Percentiles rank a stretch among this genome's conserved stretches.
These are phyloP conservation scores for Samsoniella hepiali DNA, from an alignment of 2,329 filamentous ascomycete species.

Conservation along the genomic window DNA sequence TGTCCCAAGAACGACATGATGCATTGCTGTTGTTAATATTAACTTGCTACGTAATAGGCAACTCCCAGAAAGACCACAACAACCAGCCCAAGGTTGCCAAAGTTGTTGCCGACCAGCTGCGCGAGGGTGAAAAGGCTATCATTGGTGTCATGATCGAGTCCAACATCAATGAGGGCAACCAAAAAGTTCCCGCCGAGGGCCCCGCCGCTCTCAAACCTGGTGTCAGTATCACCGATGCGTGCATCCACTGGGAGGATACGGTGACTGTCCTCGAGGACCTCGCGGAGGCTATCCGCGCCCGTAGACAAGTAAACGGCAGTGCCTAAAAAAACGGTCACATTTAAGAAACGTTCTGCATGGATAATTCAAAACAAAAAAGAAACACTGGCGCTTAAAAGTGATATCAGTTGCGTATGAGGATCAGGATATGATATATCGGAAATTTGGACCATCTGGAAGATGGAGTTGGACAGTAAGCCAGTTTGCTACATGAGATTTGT, in stretches of 20 bases:
- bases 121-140: constrained; percentile 81
- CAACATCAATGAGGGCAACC: constrained; percentile 87
- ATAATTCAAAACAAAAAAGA: not conserved
- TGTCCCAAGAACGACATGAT: constrained; percentile 26
- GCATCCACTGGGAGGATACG: constrained; percentile 89
- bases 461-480: not conserved
- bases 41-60: constrained; percentile 52
- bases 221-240: constrained; percentile 93
- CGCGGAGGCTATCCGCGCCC: constrained; percentile 74
- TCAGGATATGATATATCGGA: not conserved
- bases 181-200: constrained; percentile 84
- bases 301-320: constrained; percentile 55
- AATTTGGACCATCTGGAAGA: constrained; percentile 5
- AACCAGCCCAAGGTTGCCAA: constrained; percentile 95
- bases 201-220: constrained; percentile 77
- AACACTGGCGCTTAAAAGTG: not conserved
- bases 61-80: constrained; percentile 95
- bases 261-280: constrained; percentile 79
- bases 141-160: constrained; percentile 99
- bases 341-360: constrained; percentile 1
- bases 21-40: not conserved
- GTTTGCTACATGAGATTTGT: not conserved
- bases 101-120: constrained; percentile 77
- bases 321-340: not conserved
- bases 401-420: not conserved